Evolutionary conservation across 768 basidiomycete genomes (phyloP), one percentile per base, ranked within the genome.

Genomic region (Boletus rubroflammeus): DNA sequence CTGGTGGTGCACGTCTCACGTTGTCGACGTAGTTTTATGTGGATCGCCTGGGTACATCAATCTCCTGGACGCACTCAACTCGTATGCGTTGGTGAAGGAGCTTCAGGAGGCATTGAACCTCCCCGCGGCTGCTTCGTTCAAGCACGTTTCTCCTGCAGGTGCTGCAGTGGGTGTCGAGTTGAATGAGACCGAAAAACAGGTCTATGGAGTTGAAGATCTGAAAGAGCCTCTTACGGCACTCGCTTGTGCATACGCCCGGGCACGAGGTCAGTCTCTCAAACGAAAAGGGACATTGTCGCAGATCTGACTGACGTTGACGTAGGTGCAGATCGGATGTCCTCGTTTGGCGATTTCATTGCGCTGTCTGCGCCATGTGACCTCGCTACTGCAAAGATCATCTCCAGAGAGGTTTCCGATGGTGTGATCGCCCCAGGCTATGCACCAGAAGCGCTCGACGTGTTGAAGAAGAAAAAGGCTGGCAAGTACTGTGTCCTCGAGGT

Each of bases 1-100:
- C 6, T 3, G 17, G 47, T 2, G 40, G n/a, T 26, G 5, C 34
- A 14, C 19, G 14, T 40, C 55, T 59, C 23, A 56, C 50, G 57
- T 55, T 23, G 17, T 11, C 21, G 34, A 34, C 8, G 4, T 66
- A 96, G 96, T 88, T 41, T 79, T 98, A 14, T 86, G 84, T 63
- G 96, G 97, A 10, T 93, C 95, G 8, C 97, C 97, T 10, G 97
- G 97, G 23, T 98, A 98, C 72, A 98, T 99, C 77, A 99, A 99
- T 76, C 83, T 98, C 7, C 79, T 99, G 49, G 97, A 98, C 66
- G 97, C 95, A 1, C 82, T 99, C 63, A 98, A 98, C 75, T 96
- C 96, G 4, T 99, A 89, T 66, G 95, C 92, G 1, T 82, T 99
- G 38, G 97, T 99, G 53, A 90, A 87, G 65, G 97, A 99, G 69